Base-by-base conservation (phyloP, 2,329 filamentous ascomycete species). In the Huntiella abstrusa region DNA sequence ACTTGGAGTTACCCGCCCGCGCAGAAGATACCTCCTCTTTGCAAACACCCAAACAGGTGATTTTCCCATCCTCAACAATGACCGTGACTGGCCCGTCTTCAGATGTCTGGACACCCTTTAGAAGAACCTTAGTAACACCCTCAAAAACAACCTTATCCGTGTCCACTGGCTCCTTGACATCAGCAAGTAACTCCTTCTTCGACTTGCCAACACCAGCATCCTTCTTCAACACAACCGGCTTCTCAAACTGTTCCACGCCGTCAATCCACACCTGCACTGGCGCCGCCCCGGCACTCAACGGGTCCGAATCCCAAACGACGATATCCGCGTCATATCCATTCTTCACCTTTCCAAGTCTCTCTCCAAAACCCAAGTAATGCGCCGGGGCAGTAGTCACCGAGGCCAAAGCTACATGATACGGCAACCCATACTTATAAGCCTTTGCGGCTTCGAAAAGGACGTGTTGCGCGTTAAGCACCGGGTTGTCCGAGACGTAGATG, bases 401-500 rank as follows among this genome's bases (percentile, higher is more conserved):
- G 1, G 73, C 66, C 4, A 78, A 56, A 1, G 74, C 74, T 2
- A 64, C 71, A 47, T 77, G 71, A 53, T 77, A 77, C 0, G 73
- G 70, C 47, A 78, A 61, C 1, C 74, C 73, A 51, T 74, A 77
- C 42, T 68, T 69, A 53, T 72, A 71, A 2, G 60, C 70, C 58
- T 75, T 75, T 42, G 71, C 73, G 6, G 73, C 73, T 54, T 77
- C 77, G 41, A 80, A 77, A 1, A 81, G 62, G 3, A 82, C 75
- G 51, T 81, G 77, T 56, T 81, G 77, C 1, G 76, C 76, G 53
- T 80, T 81, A 46, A 80, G 58, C 0, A 80, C 76, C 0, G 78
- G 78, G 55, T 82, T 83, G 55, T 81, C 77, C 50, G 71, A 76
- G n/a, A 82, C 77, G 52, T 79, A 81, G 16, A 80, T 70, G 1